Percentiles rank a stretch among this genome's conserved stretches.
phyloP scores from a whole-genome alignment of 2,329 filamentous ascomycete genomes.

The Monilinia laxa region DNA sequence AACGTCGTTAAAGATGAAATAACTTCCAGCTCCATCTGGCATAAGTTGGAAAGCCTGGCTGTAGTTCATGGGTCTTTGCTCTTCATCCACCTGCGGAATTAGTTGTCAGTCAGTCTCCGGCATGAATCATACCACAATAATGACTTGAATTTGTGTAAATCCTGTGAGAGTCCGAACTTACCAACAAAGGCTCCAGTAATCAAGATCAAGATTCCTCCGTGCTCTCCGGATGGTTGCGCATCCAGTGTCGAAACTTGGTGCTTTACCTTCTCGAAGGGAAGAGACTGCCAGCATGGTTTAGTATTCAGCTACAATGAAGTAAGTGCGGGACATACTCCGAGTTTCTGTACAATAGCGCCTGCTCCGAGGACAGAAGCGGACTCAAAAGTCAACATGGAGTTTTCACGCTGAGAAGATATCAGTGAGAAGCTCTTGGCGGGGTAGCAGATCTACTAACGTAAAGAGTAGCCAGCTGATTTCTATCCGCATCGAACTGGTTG shows the following conservation, averaged over 20 bases:
- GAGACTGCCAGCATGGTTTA: slow-evolving; percentile 50
- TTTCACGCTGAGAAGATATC: slow-evolving; percentile 58
- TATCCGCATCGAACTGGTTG: slow-evolving; percentile 76
- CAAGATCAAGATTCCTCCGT: slow-evolving; percentile 76
- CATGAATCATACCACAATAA: slow-evolving; percentile 14
- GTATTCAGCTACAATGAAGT: slow-evolving; percentile 15
- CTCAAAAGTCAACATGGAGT: slow-evolving; percentile 96
- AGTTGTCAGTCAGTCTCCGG: slow-evolving; percentile 19
- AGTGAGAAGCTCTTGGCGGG: slow-evolving; percentile 25
- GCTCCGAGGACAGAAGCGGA: slow-evolving; percentile 63
- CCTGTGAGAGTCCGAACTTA: slow-evolving; percentile 47
- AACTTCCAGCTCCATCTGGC: slow-evolving; percentile 65
- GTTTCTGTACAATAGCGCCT: slow-evolving; percentile 72
- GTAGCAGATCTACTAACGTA: slow-evolving; percentile 63
- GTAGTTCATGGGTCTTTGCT: slow-evolving; percentile 86
- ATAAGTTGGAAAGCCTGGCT: slow-evolving; percentile 85
- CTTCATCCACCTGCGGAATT: slow-evolving; percentile 72
- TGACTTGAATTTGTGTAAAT: slow-evolving; percentile 20
- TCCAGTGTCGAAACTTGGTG: slow-evolving; percentile 78
- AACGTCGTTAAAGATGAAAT: slow-evolving; percentile 90
- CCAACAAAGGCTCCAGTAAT: slow-evolving; percentile 87
- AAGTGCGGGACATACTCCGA: slow-evolving; percentile 57
- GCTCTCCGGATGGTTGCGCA: slow-evolving; percentile 70
- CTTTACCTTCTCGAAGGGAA: slow-evolving; percentile 79
- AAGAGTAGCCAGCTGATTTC: slow-evolving; percentile 63